Base-by-base conservation (phyloP, 2,329 filamentous ascomycete species). In the Coleophoma crateriformis region DNA sequence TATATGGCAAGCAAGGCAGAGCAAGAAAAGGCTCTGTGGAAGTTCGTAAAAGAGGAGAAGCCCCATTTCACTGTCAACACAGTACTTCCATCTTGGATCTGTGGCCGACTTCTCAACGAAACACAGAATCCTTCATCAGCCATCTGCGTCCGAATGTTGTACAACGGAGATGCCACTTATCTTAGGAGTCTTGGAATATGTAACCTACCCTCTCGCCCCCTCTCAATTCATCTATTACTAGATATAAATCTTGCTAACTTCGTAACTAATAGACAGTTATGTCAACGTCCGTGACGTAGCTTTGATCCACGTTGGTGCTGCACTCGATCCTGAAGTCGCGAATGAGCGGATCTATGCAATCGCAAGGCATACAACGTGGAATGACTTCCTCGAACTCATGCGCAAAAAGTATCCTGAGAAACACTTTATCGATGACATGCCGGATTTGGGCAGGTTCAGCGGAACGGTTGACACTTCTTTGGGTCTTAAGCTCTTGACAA, bases 251-350 rank as follows among this genome's bases (percentile, higher is more conserved):
- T 13, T 12, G 14, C 35, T 38, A 38, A 38, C 7, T 38, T 38
- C 7, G 7, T 38, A 7, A 14, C 2, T 38, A 7, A 38, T 38
- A 58, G 58, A 49, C 12, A 55, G 50, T 35, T 48, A 49, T 48
- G 47, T 59, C 15, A 55, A 64, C 39, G 58, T 62, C 7, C 54
- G 55, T 22, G 61, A 65, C 33, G 54, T 59, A 5, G 63, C 58
- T 2, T n/a, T 56, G 27, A 35, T 65, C 7, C 62, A 65, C 38
- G 50, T 64, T 10, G 63, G 58, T 7, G 56, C 57, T 5, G 40
- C 58, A 1, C 46, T 64, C 11, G 62, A 65, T 41, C 55, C 59
- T 3, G 56, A 61, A 5, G 51, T 61, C 6, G 44, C 51, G 17
- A 50, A 49, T 32, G 35, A 39, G 15, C 61, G 63, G 8, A 46